A percentile compares a stretch with the other conserved stretches of the same genome.
These are phyloP conservation scores for Grosmannia clavigera DNA, from an alignment of 2,329 filamentous ascomycete species.

Conservation along the genomic window DNA sequence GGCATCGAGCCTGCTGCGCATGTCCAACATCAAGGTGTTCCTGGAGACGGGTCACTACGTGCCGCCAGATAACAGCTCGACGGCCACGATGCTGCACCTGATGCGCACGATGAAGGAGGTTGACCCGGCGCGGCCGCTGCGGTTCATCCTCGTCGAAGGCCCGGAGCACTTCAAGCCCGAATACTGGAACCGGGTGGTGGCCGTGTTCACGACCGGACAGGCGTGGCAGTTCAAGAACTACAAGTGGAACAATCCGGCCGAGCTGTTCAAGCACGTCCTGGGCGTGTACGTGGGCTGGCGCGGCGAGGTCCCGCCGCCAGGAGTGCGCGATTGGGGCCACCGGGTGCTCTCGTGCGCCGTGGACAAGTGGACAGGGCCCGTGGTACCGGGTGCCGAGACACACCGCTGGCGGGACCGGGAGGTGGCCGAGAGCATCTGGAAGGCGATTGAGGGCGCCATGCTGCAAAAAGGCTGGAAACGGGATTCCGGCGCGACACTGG, in stretches of 20 bases:
- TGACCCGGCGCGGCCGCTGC: constrained; percentile 59
- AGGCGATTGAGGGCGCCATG: constrained; percentile 79
- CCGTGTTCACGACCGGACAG: constrained; percentile 94
- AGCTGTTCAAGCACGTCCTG: constrained; percentile 78
- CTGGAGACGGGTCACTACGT: constrained; percentile 74
- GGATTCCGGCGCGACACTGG: constrained; percentile 50
- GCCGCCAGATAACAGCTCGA: constrained; percentile 58
- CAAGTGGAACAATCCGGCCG: constrained; percentile 82
- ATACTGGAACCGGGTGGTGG: constrained; percentile 92
- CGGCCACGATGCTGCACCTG: constrained; percentile 74
- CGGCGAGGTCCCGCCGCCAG: constrained; percentile 66
- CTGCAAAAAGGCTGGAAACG: constrained; percentile 68
- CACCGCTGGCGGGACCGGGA: constrained; percentile 77
- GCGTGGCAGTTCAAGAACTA: constrained; percentile 98
- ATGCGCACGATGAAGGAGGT: constrained; percentile 62
- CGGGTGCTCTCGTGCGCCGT: constrained; percentile 67
- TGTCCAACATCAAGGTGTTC: constrained; percentile 93
- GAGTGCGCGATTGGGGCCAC: constrained; percentile 73
- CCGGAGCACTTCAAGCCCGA: constrained; percentile 94
- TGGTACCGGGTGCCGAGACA: constrained; percentile 30
- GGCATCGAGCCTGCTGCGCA: constrained; percentile 83
- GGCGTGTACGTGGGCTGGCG: constrained; percentile 89
- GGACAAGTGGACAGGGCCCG: constrained; percentile 64
- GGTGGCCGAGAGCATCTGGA: constrained; percentile 88
- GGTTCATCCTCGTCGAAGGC: constrained; percentile 91